phyloP scores from a whole-genome alignment of 148 eudicot genomes.

The Cornus florida region DNA sequence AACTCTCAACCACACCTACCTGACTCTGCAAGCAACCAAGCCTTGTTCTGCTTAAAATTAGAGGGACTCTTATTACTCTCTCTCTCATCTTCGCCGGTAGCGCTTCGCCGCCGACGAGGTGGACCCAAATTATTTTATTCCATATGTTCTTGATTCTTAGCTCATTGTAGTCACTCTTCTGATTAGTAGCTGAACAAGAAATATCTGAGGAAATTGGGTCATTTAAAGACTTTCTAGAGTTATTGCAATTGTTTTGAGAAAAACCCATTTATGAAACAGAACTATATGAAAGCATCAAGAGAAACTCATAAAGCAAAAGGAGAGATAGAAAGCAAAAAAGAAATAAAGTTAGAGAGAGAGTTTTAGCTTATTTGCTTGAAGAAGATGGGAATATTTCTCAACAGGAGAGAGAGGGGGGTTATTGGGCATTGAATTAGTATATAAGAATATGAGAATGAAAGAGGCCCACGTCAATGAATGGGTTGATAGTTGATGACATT shows the following conservation, averaged over 20 bases:
- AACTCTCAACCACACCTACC: constrained; percentile 60
- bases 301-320: constrained; percentile 11
- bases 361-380: constrained; percentile 41
- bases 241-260: not conserved
- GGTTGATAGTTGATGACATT: not conserved
- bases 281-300: constrained; percentile 31
- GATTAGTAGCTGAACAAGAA: constrained; percentile 11
- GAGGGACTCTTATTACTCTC: constrained; percentile 8
- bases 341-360: constrained; percentile 14
- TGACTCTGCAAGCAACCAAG: constrained; percentile 90
- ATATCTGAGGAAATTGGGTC: constrained; percentile 20
- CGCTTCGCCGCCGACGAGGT: constrained; percentile 18
- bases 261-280: constrained; percentile 55
- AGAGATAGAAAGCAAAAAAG: not conserved
- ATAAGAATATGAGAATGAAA: not conserved
- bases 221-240: constrained; percentile 10
- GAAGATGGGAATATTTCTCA: not conserved
- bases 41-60: constrained; percentile 67
- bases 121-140: constrained; percentile 68
- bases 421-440: not conserved
- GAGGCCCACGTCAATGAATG: constrained; percentile 3
- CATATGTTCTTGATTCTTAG: constrained; percentile 46
- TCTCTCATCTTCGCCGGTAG: constrained; percentile 19
- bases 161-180: constrained; percentile 22
- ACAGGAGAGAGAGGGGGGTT: too few relatives aligned